Percentiles rank a stretch among this genome's conserved stretches.
phyloP scores from a whole-genome alignment of 2,329 filamentous ascomycete species.

The Ceratocystis papillata region DNA sequence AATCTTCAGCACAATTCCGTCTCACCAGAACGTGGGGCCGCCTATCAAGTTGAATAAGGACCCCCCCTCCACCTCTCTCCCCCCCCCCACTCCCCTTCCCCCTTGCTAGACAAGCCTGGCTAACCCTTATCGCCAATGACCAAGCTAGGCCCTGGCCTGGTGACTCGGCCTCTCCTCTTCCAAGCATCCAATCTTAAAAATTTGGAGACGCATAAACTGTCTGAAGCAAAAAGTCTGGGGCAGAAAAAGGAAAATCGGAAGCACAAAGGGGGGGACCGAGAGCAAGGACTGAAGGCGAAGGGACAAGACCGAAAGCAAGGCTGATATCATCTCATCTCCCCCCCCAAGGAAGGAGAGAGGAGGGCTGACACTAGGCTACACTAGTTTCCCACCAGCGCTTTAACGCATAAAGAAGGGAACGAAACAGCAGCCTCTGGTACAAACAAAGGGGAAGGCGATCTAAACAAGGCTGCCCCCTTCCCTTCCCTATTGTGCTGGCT shows the following conservation, averaged over 20 bases:
- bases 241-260: neutral
- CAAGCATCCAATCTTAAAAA: neutral
- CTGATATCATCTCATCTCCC: neutral
- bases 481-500: neutral
- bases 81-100: no score
- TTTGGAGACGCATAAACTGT: neutral
- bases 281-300: neutral
- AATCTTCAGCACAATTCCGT: neutral
- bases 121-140: neutral
- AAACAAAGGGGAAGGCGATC: slow-evolving; percentile 1
- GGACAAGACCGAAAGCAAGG: slow-evolving; percentile 2
- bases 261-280: neutral
- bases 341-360: neutral
- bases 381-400: neutral
- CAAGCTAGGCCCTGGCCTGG: neutral
- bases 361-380: neutral
- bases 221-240: neutral
- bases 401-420: neutral
- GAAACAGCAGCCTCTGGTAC: neutral
- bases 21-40: no score
- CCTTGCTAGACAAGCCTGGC: neutral
- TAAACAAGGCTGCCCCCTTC: no score
- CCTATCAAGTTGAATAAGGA: neutral
- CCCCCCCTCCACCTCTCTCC: no score
- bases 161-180: neutral